These are phyloP conservation scores for Talaromyces sp. DNA, from an alignment of 2,329 filamentous ascomycete genomes.

Conservation along the genomic window DNA sequence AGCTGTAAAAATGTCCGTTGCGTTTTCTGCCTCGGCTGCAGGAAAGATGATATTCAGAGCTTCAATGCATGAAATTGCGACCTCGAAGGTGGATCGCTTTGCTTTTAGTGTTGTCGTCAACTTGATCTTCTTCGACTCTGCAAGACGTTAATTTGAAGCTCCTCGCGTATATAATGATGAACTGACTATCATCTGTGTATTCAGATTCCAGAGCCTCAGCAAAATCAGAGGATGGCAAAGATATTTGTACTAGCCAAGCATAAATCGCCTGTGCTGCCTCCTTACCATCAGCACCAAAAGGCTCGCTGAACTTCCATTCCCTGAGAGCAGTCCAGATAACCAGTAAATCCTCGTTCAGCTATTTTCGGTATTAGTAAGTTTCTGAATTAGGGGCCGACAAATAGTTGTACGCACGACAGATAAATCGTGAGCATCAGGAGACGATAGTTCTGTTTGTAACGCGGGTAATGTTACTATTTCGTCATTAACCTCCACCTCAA, in stretches of 20 bases:
- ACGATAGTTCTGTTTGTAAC: slow-evolving; percentile 29
- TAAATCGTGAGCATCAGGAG: slow-evolving; percentile 14
- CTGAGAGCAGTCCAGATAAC: slow-evolving; percentile 22
- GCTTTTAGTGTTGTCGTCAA: slow-evolving; percentile 17
- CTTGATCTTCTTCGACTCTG: slow-evolving; percentile 16
- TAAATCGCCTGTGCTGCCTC: slow-evolving; percentile 24
- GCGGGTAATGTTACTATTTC: slow-evolving; percentile 12
- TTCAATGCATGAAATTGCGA: slow-evolving; percentile 28
- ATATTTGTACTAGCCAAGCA: slow-evolving; percentile 26
- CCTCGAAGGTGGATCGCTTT: slow-evolving; percentile 21
- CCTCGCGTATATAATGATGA: neutral
- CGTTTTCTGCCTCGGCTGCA: slow-evolving; percentile 17
- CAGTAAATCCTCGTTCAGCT: slow-evolving; percentile 29
- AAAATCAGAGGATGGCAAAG: slow-evolving; percentile 31
- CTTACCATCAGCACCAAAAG: slow-evolving; percentile 19
- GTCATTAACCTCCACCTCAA: neutral
- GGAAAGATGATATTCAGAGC: slow-evolving; percentile 16
- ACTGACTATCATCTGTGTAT: slow-evolving; percentile 17
- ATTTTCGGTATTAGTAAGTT: neutral
- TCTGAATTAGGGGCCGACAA: neutral
- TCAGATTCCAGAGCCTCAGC: slow-evolving; percentile 22
- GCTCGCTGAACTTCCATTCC: slow-evolving; percentile 11
- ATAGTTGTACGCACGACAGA: neutral
- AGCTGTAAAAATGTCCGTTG: slow-evolving; percentile 24
- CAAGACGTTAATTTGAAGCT: neutral